Evolutionary conservation across 129 eudicot species (phyloP).

Genomic region (Centrapalus pauciflorus): DNA sequence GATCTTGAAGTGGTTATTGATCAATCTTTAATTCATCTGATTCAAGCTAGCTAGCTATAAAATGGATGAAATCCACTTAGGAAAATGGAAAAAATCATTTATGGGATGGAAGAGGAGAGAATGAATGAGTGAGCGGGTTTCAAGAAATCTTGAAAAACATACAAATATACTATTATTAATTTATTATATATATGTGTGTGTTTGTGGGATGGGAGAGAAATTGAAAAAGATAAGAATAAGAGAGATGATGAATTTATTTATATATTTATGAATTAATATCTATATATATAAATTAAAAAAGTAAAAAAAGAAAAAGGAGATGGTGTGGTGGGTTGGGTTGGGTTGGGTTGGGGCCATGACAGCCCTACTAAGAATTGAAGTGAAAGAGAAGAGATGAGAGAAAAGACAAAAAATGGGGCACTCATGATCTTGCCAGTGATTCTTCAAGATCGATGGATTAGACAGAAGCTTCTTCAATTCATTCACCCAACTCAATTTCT

Average conservation of each 20-base stretch:
- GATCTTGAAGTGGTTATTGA: background rate
- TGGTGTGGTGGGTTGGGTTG: slow-evolving; percentile 9
- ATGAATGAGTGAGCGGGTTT: slow-evolving; percentile 6
- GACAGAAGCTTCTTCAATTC: background rate
- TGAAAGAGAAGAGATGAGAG: slow-evolving; percentile 18
- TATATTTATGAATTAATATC: background rate
- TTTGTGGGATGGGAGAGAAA: slow-evolving; percentile 17
- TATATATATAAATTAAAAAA: background rate
- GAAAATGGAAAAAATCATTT: slow-evolving; percentile 7
- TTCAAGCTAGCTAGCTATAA: background rate
- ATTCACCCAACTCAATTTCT: background rate
- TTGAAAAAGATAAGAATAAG: no score
- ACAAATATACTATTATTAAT: no score
- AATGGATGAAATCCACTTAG: slow-evolving; percentile 1
- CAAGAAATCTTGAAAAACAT: slow-evolving; percentile 26
- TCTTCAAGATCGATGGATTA: background rate
- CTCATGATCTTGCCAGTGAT: background rate
- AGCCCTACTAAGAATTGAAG: slow-evolving; percentile 19
- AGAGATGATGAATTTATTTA: background rate
- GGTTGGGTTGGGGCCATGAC: slow-evolving; percentile 20
- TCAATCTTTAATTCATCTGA: background rate
- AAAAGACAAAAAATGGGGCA: slow-evolving; percentile 9
- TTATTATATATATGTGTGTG: no score
- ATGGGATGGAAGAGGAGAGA: slow-evolving; percentile 32
- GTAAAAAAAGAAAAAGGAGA: background rate